phyloP scores from a whole-genome alignment of 805 yeast genomes.

The Cyberlindnera maclurae region DNA sequence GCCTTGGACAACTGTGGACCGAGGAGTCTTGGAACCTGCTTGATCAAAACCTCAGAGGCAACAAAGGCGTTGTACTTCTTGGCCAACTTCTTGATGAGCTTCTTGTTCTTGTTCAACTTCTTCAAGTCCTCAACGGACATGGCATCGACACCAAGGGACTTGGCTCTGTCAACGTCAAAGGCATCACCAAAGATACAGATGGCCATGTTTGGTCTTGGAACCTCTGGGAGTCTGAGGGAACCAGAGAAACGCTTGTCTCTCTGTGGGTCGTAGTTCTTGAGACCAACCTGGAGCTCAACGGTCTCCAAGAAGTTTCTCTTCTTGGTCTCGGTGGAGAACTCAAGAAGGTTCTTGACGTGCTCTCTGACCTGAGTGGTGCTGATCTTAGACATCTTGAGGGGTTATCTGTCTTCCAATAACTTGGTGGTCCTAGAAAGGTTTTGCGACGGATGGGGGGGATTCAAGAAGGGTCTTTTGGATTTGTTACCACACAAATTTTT shows the following conservation, averaged over 20 bases:
- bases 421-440: slow-evolving; percentile 44
- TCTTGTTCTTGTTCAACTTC: slow-evolving; percentile 99
- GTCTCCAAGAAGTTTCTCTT: slow-evolving; percentile 99
- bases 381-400: slow-evolving; percentile 75
- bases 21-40: slow-evolving; percentile 99
- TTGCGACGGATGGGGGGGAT: slow-evolving; percentile 38
- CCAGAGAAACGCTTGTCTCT: slow-evolving; percentile 99
- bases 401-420: slow-evolving; percentile 70
- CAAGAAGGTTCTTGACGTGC: slow-evolving; percentile 87
- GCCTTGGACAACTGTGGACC: slow-evolving; percentile 99
- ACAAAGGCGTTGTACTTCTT: slow-evolving; percentile 99
- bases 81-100: slow-evolving; percentile 98
- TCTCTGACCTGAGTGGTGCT: slow-evolving; percentile 92
- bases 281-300: slow-evolving; percentile 98
- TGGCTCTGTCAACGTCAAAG: slow-evolving; percentile 99
- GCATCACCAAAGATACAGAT: slow-evolving; percentile 99
- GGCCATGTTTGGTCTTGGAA: slow-evolving; percentile 99
- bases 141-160: slow-evolving; percentile 98
- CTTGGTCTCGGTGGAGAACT: slow-evolving; percentile 89
- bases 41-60: slow-evolving; percentile 98
- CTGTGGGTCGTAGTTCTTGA: slow-evolving; percentile 99
- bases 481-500: slow-evolving; percentile 2
- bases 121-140: slow-evolving; percentile 99
- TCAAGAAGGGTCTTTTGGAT: no score
- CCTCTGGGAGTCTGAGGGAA: slow-evolving; percentile 94